Evolutionary conservation across 2,329 filamentous ascomycete species (phyloP), one percentile per base, ranked within the genome.

Genomic region (Talaromyces sp.): DNA sequence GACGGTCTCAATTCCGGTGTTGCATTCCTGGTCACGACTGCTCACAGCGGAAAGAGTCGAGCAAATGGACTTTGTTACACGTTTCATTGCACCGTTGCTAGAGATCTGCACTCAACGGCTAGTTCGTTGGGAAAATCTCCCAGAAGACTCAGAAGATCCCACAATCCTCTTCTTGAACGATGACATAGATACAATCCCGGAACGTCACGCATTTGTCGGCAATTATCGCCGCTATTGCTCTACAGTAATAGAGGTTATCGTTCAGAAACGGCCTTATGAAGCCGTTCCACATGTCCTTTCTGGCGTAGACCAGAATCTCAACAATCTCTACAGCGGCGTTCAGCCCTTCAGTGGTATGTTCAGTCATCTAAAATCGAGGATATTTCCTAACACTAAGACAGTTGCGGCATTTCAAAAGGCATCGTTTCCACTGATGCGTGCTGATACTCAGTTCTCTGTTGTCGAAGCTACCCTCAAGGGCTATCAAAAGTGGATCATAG

Each of bases 161-260:
- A 93, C 90, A 0, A 85, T 93, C 65, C 82, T 92, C 11, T 95
- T 97, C 69, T 83, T 99, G 1, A 84, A 93, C 72, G 93, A 98
- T 73, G 95, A 99, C 74, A 96, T 97, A 64, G 95, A 99, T 73
- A 98, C 94, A 0, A 83, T 94, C 22, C 95, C 95, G 0, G 95
- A 99, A 75, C 87, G 93, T 27, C 95, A 99, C 78, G 92, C 93
- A 0, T 99, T 99, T 75, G 84, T 98, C 11, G 93, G 94, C 3
- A 98, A 99, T 73, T 99, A 99, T 76, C 86, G 95, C 45, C 87
- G 95, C 66, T 98, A 97, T 73, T 95, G 93, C 75, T 88, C 89
- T 3, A 89, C 91, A 66, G 86, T 97, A 31, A 92, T 99, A 63
- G 94, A 98, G 77, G 85, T 85, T 16, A 92, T 98, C 68, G 92